Base-by-base conservation (phyloP, 495 filamentous ascomycete genomes). In the Lophiotrema nucula region DNA sequence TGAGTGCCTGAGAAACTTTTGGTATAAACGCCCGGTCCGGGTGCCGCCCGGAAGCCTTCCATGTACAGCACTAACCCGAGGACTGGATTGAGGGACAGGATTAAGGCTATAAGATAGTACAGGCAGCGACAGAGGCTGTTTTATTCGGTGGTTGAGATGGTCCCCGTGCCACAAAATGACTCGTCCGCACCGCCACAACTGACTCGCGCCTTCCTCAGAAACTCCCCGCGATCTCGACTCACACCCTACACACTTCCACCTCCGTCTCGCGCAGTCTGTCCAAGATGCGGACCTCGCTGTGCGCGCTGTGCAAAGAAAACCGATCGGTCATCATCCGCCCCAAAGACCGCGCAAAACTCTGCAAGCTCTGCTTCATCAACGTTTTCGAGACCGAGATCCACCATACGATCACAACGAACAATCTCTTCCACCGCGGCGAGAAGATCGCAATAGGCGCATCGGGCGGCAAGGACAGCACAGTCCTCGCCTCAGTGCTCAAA, bases 381-480 rank as follows among this genome's bases (percentile, higher is more conserved):
- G 75, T 91, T 47, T 98, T 98, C 70, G 93, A 98, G 70, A 80
- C 86, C 59, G 93, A 98, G 77, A 86, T 96, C 50, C 91, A 97
- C 72, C 84, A 92, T 63, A 97, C 93, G 3, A 95, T 98, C 72
- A 87, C 77, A 10, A 76, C 83, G 5, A 86, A 87, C 13, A 73
- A 77, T 22, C 81, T 98, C 31, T 98, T 98, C 76, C 73, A 78
- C 28, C 87, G 77, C 21, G 93, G 95, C 31, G 92, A 97, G 70
- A 84, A 84, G 49, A 80, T 98, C 24, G 93, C 93, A 21, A 96
- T 98, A 70, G 93, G 93, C 42, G 93, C 93, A 28, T 97, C 92
- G 1, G 93, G 93, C 39, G 93, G 93, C 60, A 98, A 98, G 76
- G 93, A 98, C 73, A 96, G 90, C 56, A 98, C 93, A 0, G 93